phyloP scores from a whole-genome alignment of 2,329 filamentous ascomycete species.

The Verticillium isaacii region DNA sequence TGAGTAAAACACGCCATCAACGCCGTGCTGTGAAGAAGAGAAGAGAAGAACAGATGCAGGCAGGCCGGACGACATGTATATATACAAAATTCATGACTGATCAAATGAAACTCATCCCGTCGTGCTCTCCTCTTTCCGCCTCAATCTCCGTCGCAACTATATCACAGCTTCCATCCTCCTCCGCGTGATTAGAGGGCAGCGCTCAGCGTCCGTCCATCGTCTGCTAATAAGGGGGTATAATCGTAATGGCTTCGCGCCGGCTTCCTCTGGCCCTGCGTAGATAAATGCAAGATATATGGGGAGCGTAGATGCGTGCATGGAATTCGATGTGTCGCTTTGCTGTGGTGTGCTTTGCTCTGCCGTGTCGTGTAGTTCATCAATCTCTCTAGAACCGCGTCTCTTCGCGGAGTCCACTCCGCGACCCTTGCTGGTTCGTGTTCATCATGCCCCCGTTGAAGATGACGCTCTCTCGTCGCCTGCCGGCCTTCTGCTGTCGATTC shows the following conservation, averaged over 20 bases:
- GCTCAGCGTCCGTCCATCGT: neutral
- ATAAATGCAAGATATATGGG: neutral
- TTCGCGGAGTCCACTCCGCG: slow-evolving; percentile 50
- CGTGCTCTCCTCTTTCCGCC: neutral
- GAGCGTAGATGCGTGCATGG: neutral
- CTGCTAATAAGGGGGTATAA: neutral
- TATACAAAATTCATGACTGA: neutral
- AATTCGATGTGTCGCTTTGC: slow-evolving; percentile 7
- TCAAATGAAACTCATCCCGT: neutral
- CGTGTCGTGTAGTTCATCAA: neutral
- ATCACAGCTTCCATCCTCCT: neutral
- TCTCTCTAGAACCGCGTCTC: slow-evolving; percentile 40
- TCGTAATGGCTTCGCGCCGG: neutral
- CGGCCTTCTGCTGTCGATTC: slow-evolving; percentile 21
- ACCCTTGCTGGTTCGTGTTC: slow-evolving; percentile 43
- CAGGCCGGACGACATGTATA: neutral
- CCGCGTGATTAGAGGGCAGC: neutral
- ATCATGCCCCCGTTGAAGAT: slow-evolving; percentile 51
- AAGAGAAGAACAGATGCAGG: neutral
- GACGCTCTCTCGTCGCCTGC: slow-evolving; percentile 54
- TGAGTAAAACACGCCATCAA: neutral
- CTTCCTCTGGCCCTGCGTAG: neutral
- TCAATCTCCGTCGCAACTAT: neutral
- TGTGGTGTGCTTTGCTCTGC: neutral
- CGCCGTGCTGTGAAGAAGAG: neutral